Conservation (phyloP, 352 stramenopile species). For the Phytophthora brassicae region DNA sequence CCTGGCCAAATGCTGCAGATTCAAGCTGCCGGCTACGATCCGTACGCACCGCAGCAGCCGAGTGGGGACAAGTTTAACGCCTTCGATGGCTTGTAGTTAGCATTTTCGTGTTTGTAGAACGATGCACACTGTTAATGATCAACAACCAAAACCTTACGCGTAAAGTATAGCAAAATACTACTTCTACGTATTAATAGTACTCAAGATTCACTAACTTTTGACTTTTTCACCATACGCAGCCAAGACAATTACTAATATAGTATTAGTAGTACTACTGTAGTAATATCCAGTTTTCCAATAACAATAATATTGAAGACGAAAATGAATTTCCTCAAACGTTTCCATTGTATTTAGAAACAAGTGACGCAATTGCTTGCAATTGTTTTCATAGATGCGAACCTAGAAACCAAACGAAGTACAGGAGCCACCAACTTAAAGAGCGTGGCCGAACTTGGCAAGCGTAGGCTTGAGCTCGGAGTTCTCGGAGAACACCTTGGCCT, state of each 20-base stretch:
- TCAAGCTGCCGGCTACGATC: slow-evolving; percentile 56
- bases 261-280: too few relatives aligned
- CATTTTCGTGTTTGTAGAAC: slow-evolving; percentile 36
- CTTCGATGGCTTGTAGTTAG: slow-evolving; percentile 69
- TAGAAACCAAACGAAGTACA: slow-evolving; percentile 28
- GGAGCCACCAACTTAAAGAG: slow-evolving; percentile 59
- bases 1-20: slow-evolving; percentile 74
- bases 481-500: slow-evolving; percentile 89
- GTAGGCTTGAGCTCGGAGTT: slow-evolving; percentile 87
- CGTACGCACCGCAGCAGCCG: slow-evolving; percentile 55
- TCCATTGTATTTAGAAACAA: slow-evolving; percentile 41
- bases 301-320: neutral
- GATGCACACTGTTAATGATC: neutral
- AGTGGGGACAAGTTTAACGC: slow-evolving; percentile 74
- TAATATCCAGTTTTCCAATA: too few relatives aligned
- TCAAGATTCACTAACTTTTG: too few relatives aligned
- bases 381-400: slow-evolving; percentile 31
- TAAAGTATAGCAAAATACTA: neutral
- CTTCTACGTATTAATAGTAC: neutral
- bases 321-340: slow-evolving; percentile 40
- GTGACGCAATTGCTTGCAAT: slow-evolving; percentile 23
- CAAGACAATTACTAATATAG: too few relatives aligned
- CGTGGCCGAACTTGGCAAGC: slow-evolving; percentile 77
- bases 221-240: too few relatives aligned
- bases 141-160: neutral